Conservation (phyloP, 257 asterid genomes). For the Rehmannia glutinosa region DNA sequence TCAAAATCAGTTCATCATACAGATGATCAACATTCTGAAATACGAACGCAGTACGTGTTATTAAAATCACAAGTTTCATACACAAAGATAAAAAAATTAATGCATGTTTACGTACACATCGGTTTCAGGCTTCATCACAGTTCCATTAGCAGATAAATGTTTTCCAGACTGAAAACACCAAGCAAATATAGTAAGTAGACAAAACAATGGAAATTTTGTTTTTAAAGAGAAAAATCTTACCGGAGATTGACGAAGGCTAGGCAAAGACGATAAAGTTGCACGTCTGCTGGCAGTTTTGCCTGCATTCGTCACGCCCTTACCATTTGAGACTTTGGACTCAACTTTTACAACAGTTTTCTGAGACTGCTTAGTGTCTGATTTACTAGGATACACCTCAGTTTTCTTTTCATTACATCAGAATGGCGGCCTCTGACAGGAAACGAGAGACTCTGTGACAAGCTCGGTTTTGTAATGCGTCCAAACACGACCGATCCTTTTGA, state of each 20-base stretch:
- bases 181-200: neutral
- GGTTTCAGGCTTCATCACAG: slow-evolving; percentile 14
- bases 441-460: slow-evolving; percentile 50
- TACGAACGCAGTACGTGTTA: neutral
- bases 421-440: slow-evolving; percentile 45
- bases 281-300: slow-evolving; percentile 28
- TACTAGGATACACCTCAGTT: slow-evolving; percentile 38
- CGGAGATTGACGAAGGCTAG: slow-evolving; percentile 38
- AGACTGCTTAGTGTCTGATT: slow-evolving; percentile 26
- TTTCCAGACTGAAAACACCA: slow-evolving; percentile 36
- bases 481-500: slow-evolving; percentile 40
- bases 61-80: neutral
- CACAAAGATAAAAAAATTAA: no score
- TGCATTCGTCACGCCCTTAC: slow-evolving; percentile 17
- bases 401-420: slow-evolving; percentile 44
- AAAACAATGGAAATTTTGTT: neutral
- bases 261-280: slow-evolving; percentile 37
- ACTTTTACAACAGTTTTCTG: slow-evolving; percentile 25
- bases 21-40: neutral
- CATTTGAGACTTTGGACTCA: slow-evolving; percentile 31
- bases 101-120: slow-evolving; percentile 41
- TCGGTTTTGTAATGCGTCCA: slow-evolving; percentile 39
- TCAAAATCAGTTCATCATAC: no score
- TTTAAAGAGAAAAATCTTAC: slow-evolving; percentile 15
- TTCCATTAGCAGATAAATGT: slow-evolving; percentile 32